Evolutionary conservation across 768 basidiomycete species (phyloP), one percentile per base, ranked within the genome.

Genomic region (Boletus rufocinnamomeus): DNA sequence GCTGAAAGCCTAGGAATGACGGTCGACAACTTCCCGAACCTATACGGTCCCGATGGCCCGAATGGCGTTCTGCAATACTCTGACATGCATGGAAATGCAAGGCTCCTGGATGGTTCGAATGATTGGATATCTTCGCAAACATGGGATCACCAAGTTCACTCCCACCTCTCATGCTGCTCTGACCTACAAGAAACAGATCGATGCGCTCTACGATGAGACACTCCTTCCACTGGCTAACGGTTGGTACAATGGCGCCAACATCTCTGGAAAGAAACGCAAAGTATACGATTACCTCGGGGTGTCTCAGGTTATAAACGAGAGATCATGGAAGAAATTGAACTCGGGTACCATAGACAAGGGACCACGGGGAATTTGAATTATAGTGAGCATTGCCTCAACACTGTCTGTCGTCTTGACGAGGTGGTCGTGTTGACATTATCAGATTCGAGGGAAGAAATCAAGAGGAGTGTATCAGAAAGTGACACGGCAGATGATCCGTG

Each of bases 11-110:
- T 62, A 3, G 56, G 61, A 10, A 40, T 62, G 62, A 34, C 62
- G 21, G 54, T 63, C 16, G 56, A 63, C 10, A 63, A 63, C 14
- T 58, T 67, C 52, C 62, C 54, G 27, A 64, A 60, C 44, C 57
- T 54, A 28, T 46, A 66, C 8, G 61, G 61, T 23, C 58, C 65
- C 2, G 61, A 63, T 4, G 61, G 56, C 21, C 65, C 65, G 4
- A 62, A 37, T 1, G n/a, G 52, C 48, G 3, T 41, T 52, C 25
- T 61, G 52, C 34, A 61, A 57, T 6, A 60, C 47, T 2, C 59
- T 63, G 4, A 56, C 60, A 19, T 62, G 57, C 40, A 8, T 50
- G n/a, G 45, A 68, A 43, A 7, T 65, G 0, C 53, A 59, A 27
- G 50, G 56, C 0, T 11, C 40, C 6, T 66, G 58, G 65, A 17